phyloP scores from a whole-genome alignment of 2,329 filamentous ascomycete species.

The Phoma herbarum region DNA sequence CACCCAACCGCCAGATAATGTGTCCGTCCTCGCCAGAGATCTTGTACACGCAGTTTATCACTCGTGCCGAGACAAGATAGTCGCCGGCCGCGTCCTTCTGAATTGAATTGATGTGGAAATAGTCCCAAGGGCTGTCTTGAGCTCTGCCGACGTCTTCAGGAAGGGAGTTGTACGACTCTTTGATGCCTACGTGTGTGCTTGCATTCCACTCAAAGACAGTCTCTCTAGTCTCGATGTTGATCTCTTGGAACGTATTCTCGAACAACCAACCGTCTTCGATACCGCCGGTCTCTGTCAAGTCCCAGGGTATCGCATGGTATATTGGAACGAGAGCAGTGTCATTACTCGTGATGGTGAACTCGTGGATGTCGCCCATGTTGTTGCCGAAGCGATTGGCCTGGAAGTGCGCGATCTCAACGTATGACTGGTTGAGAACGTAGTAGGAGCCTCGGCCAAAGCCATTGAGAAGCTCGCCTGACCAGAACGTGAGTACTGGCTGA shows the following conservation, averaged over 20 bases:
- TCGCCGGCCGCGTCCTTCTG: slow-evolving; percentile 39
- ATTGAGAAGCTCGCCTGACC: slow-evolving; percentile 24
- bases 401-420: slow-evolving; percentile 29
- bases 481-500: slow-evolving; percentile 34
- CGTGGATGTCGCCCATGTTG: slow-evolving; percentile 52
- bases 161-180: slow-evolving; percentile 36
- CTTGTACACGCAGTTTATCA: slow-evolving; percentile 29
- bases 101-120: slow-evolving; percentile 51
- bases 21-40: slow-evolving; percentile 27
- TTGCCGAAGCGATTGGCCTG: slow-evolving; percentile 23
- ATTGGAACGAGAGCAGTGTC: slow-evolving; percentile 55
- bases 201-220: slow-evolving; percentile 55
- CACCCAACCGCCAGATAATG: slow-evolving; percentile 44
- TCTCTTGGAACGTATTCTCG: slow-evolving; percentile 57
- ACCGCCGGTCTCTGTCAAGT: slow-evolving; percentile 52
- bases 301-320: slow-evolving; percentile 51
- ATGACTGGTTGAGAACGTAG: slow-evolving; percentile 30
- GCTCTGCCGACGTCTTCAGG: slow-evolving; percentile 36
- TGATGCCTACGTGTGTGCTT: slow-evolving; percentile 45
- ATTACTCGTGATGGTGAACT: slow-evolving; percentile 55
- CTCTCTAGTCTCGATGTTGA: slow-evolving; percentile 53
- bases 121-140: slow-evolving; percentile 50
- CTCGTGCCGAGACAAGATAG: slow-evolving; percentile 34
- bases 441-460: slow-evolving; percentile 26
- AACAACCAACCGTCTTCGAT: slow-evolving; percentile 52